Base-by-base conservation (phyloP, 305 asterid genomes). In the Fraxinus platypoda region DNA sequence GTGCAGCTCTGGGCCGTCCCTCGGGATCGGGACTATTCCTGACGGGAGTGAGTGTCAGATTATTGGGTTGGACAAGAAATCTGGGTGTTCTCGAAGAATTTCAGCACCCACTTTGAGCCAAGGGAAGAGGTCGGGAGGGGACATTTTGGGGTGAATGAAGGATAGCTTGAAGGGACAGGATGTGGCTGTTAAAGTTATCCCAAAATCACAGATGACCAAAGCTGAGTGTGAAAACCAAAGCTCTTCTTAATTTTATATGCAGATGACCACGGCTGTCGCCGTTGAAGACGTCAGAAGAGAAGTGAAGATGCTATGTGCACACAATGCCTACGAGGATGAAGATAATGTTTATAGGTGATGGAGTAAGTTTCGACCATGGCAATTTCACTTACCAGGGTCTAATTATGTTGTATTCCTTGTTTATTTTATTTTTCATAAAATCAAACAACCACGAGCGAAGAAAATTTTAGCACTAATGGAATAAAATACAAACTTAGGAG, bases 201-300 rank as follows among this genome's bases (percentile, higher is more conserved):
- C 97, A 3, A 93, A 95, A 89, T 88, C 94, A 26, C 90, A n/a
- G n/a, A n/a, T n/a, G n/a, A n/a, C n/a, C n/a, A n/a, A n/a, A n/a
- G n/a, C n/a, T n/a, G n/a, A n/a, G 8, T 3, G 21, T 72, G 26
- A 79, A 38, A 28, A 81, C n/a, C 6, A 13, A 49, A 73, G 54
- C 43, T 54, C 13, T 71, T 46, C 1, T 85, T 25, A 31, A 37
- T 84, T 81, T 52, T 66, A 66, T 21, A 68, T 77, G 85, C 90
- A 95, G 98, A 95, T 95, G 97, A 82, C 91, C 62, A 93, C 91
- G 74, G 95, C 94, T 4, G 92, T 93, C 81, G 97, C 98, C 77
- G 92, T 95, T 81, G 97, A 95, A 85, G 98, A 95, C 78, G 97
- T 90, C 72, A 91, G 95, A 86, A 85, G 97, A 82, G 98, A 95